Evolutionary conservation across 176 grass and related monocot genomes (phyloP).

Genomic region (Triticum timopheevii): DNA sequence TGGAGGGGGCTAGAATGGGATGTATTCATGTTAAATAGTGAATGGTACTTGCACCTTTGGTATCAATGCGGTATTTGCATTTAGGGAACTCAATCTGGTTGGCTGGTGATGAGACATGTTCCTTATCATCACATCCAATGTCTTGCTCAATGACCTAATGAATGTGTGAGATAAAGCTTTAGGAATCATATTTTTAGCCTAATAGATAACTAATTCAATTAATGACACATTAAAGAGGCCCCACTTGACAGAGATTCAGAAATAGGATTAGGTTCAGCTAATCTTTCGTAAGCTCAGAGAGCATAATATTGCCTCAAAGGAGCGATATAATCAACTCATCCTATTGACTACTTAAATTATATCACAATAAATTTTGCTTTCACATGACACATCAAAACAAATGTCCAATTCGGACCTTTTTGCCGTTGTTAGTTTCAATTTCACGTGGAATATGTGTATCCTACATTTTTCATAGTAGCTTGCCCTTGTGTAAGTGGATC

Average conservation of each 20-base stretch:
- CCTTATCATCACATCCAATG: slow-evolving; percentile 41
- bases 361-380: no score
- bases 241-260: background rate
- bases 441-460: background rate
- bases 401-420: no score
- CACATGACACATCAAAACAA: no score
- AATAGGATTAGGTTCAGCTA: no score
- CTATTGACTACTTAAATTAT: no score
- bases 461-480: no score
- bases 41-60: slow-evolving; percentile 64
- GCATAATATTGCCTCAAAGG: no score
- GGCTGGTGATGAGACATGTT: background rate
- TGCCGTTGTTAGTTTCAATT: background rate
- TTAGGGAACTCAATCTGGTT: slow-evolving; percentile 70
- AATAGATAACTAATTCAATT: background rate
- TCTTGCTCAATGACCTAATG: slow-evolving; percentile 52
- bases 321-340: no score
- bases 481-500: no score
- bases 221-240: background rate
- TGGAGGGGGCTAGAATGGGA: no score
- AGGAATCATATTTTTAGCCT: background rate
- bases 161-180: background rate
- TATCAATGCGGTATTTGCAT: slow-evolving; percentile 54
- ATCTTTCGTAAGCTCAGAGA: no score
- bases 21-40: background rate